Percentiles rank a stretch among this genome's conserved stretches.
phyloP scores from a whole-genome alignment of 176 grass and related monocot species.

The Microstegium vimineum region DNA sequence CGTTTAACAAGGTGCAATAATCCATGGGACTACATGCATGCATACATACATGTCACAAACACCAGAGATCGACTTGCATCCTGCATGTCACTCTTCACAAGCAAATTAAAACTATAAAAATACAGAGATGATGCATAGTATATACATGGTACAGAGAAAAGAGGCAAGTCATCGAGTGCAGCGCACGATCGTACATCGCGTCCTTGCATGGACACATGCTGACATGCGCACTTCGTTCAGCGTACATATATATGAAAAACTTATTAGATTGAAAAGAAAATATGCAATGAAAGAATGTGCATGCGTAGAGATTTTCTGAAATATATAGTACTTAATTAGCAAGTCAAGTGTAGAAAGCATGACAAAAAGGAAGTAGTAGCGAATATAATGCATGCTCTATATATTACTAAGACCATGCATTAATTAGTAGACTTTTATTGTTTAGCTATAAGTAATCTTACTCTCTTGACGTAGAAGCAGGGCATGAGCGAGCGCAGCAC shows the following conservation, averaged over 20 bases:
- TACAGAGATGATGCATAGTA: no score
- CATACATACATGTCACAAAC: background rate
- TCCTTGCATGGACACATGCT: background rate
- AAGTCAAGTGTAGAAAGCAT: background rate
- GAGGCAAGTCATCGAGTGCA: background rate
- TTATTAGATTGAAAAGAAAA: background rate
- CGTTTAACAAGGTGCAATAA: background rate
- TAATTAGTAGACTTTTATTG: background rate
- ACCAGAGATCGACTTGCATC: background rate
- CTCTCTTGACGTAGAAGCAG: constrained; percentile 84
- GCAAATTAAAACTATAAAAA: background rate
- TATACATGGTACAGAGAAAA: background rate
- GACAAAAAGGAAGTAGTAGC: background rate
- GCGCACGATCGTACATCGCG: background rate
- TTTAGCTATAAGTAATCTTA: background rate
- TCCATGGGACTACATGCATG: background rate
- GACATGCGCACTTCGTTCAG: background rate
- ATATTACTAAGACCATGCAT: background rate
- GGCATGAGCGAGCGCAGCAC: constrained; percentile 79
- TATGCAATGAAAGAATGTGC: no score
- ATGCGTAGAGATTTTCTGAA: background rate
- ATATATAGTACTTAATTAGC: background rate
- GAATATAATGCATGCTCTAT: background rate
- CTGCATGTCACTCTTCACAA: background rate
- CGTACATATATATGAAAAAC: background rate